A percentile compares a stretch with the other conserved stretches of the same genome.
These are phyloP conservation scores for Logfia minima DNA, from an alignment of 129 eudicot genomes.

Conservation along the genomic window DNA sequence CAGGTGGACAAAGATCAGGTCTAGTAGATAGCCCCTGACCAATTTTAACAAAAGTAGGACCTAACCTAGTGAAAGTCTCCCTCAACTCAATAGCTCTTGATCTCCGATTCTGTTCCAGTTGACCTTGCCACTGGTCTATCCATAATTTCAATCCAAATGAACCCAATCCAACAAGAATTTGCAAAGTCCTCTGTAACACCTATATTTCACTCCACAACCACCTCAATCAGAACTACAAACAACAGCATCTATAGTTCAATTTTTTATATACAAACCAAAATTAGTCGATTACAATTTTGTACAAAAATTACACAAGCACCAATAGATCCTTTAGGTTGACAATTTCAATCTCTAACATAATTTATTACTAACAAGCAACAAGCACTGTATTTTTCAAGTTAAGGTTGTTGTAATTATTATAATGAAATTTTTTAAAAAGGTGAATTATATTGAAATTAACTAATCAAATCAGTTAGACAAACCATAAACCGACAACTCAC, in stretches of 20 bases:
- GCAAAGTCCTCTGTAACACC: constrained; percentile 61
- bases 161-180: constrained; percentile 65
- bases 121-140: constrained; percentile 70
- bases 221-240: neutral
- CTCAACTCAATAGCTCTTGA: constrained; percentile 66
- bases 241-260: neutral
- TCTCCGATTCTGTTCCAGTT: constrained; percentile 57
- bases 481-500: too few species aligned
- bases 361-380: neutral
- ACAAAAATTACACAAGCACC: neutral
- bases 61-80: constrained; percentile 66
- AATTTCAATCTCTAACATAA: neutral
- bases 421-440: too few species aligned
- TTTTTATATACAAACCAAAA: neutral
- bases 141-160: constrained; percentile 68
- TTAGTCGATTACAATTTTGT: too few species aligned
- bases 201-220: constrained; percentile 16
- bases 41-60: constrained; percentile 94
- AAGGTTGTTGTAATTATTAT: neutral
- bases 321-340: neutral
- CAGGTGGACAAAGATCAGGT: constrained; percentile 91
- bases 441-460: too few species aligned
- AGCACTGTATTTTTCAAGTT: neutral
- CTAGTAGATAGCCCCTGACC: constrained; percentile 97
- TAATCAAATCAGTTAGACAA: too few species aligned